Base-by-base conservation (phyloP, 306 rosid species). In the Canavalia ensiformis region DNA sequence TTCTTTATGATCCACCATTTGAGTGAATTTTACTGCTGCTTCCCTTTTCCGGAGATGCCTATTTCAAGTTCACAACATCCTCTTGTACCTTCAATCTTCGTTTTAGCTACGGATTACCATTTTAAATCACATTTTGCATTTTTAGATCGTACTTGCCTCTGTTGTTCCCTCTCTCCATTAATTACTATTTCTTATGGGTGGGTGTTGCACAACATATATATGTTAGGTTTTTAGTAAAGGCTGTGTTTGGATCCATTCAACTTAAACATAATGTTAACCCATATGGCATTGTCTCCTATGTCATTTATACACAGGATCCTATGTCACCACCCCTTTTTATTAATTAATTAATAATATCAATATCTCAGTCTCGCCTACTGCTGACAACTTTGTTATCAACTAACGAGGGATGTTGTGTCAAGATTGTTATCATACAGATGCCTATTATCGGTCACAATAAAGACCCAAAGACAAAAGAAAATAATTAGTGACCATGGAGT, bases 31-130 rank as follows among this genome's bases (percentile, higher is more conserved):
- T 7, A 73, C 68, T 25, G 67, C 37, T 2, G 8, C 54, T 71
- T 65, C 58, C 69, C 28, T 67, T 57, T 66, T 45, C 34, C 39
- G 46, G 70, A 59, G 75, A 11, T 59, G 65, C 10, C 75, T 37
- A 44, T 79, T 75, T 75, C 63, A 31, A 69, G 82, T 60, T 59
- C 33, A 13, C 72, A 74, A 18, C 75, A 49, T 41, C 64, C 78
- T 75, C 0, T 73, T 82, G 72, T 82, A 78, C 81, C 79, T 46
- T 13, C n/a, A 62, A 76, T 66, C 78, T 83, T 83, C 65, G 51
- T 80, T 80, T 68, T 58, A 77, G 71, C 85, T 44, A 41, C 69
- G n/a, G 41, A 41, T 76, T 83, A 65, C 86, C 76, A 47, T 83
- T 84, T 79, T 54, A 41, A 78, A 39, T 70, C 85, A 49, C 41